A percentile compares a stretch with the other conserved stretches of the same genome.
Evolutionary conservation across 1,139 yeast species (phyloP).

Genomic region (Kurtzmaniella quercitrusa): DNA sequence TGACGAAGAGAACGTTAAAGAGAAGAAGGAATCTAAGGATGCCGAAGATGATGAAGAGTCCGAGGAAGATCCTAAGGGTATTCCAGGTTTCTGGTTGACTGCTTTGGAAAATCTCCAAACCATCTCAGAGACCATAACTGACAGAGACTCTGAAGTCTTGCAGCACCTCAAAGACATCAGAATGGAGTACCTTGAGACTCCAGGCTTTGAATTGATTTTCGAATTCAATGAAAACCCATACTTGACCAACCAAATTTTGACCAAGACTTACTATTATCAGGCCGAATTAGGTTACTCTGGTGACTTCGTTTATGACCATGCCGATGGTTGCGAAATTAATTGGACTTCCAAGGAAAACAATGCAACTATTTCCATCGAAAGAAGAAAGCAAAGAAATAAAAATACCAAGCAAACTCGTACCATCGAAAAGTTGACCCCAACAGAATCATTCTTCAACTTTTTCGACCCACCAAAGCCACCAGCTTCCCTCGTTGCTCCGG

Average conservation of each 20-base stretch:
- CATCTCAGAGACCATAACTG: slow-evolving; percentile 81
- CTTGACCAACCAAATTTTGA: slow-evolving; percentile 66
- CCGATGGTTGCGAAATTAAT: slow-evolving; percentile 82
- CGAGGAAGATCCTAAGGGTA: slow-evolving; percentile 55
- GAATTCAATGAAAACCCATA: slow-evolving; percentile 75
- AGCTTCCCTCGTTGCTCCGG: slow-evolving; percentile 39
- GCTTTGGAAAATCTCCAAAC: slow-evolving; percentile 85
- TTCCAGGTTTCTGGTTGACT: slow-evolving; percentile 96
- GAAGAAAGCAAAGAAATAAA: slow-evolving; percentile 97
- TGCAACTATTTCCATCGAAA: slow-evolving; percentile 83
- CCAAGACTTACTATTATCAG: slow-evolving; percentile 90
- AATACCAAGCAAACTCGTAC: slow-evolving; percentile 96
- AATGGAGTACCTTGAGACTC: slow-evolving; percentile 78
- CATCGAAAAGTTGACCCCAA: slow-evolving; percentile 88
- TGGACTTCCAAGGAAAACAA: slow-evolving; percentile 82
- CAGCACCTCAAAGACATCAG: slow-evolving; percentile 65
- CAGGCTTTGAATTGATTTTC: slow-evolving; percentile 87
- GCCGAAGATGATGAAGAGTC: slow-evolving; percentile 30
- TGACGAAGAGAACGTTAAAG: slow-evolving; percentile 19
- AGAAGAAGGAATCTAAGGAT: slow-evolving; percentile 15
- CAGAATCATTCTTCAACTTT: slow-evolving; percentile 91
- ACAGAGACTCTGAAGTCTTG: slow-evolving; percentile 85
- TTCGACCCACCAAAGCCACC: slow-evolving; percentile 92
- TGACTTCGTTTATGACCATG: slow-evolving; percentile 94
- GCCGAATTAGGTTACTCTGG: slow-evolving; percentile 94